Percentiles rank a stretch among this genome's conserved stretches.
phyloP scores from a whole-genome alignment of 129 eudicot genomes.

The Rutidosis leptorrhynchoides region DNA sequence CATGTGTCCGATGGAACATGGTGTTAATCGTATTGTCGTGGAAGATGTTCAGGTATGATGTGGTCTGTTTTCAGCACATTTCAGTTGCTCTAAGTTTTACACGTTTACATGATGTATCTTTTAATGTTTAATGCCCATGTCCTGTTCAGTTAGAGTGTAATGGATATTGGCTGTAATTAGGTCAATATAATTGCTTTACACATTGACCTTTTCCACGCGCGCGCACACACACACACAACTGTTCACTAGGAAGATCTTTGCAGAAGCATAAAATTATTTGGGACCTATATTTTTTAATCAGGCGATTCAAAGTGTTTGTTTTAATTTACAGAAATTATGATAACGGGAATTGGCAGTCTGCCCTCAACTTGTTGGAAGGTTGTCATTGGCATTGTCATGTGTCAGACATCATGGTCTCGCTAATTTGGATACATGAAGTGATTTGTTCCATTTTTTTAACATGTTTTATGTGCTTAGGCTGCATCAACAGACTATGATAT shows the following conservation, averaged over 20 bases:
- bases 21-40: conserved; percentile 84
- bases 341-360: background rate
- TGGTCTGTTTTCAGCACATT: background rate
- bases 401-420: background rate
- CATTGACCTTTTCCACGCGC: background rate
- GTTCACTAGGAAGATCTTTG: background rate
- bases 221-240: background rate
- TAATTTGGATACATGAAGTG: background rate
- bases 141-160: background rate
- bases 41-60: conserved; percentile 93
- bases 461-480: background rate
- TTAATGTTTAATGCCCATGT: background rate
- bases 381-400: background rate
- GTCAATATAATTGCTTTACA: background rate
- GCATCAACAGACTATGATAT: background rate
- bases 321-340: background rate
- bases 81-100: background rate
- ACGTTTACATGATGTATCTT: background rate
- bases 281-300: background rate
- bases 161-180: background rate
- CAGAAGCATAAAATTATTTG: background rate
- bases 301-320: background rate
- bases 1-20: conserved; percentile 99
- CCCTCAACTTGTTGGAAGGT: background rate
- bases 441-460: background rate